Base-by-base conservation (phyloP, 306 rosid species). In the Biancaea sappan region DNA sequence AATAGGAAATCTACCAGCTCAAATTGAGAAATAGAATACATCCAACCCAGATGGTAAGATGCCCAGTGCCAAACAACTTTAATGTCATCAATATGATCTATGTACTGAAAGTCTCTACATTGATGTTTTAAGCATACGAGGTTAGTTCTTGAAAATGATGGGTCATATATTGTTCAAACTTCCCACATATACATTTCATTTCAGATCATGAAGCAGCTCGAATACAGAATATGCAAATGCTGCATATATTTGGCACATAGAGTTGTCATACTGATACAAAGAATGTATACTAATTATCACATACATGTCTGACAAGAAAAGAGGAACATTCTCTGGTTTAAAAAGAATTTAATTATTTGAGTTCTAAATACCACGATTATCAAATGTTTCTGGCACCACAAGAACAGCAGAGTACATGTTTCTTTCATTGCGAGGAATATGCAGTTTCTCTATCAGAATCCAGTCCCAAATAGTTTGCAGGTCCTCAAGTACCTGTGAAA, bases 351-450 rank as follows among this genome's bases (percentile, higher is more conserved):
- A 29, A 35, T 46, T 32, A 34, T 46, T 3, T 2, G 60, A 26
- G 68, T 31, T 63, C 43, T 74, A 72, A 44, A 65, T 88, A 94
- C 98, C 98, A 6, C 93, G 96, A 78, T 80, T 88, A 77, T 91
- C 97, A 88, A 87, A 91, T 88, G 98, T 84, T 71, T 94, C 98
- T 40, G 97, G 95, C 79, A 91, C 67, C 70, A 91, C 95, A 46
- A 94, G 90, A 77, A 94, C 61, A 56, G 91, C 98, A 74, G 97
- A 82, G 72, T 91, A 90, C 91, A 85, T 81, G 77, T 77, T 88
- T 87, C 98, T 88, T 80, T 87, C 88, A 76, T 61, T 80, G 83
- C 70, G 87, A 58, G 96, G 92, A 64, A 94, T 89, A 71, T 84
- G 90, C 84, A 94, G 80, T 72, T 88, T 88, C 79, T 91, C 95